phyloP scores from a whole-genome alignment of 1,284 basidiomycete species.

The Pascua sp. region DNA sequence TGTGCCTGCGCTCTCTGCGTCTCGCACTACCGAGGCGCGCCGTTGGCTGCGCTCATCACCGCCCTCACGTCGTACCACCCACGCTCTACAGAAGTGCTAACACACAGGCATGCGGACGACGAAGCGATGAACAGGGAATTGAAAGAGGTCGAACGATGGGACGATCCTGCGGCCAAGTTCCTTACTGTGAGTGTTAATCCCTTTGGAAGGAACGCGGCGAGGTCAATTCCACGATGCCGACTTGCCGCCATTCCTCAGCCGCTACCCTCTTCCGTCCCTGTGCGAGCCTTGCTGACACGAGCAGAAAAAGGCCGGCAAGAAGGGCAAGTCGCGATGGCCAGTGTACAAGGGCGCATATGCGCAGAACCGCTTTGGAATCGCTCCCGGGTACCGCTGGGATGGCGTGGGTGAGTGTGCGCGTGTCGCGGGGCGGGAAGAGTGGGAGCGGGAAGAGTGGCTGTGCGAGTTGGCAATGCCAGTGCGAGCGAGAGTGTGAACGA shows the following conservation, averaged over 20 bases:
- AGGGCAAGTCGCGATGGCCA: conserved; percentile 77
- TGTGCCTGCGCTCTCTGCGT: too few relatives aligned
- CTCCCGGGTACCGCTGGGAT: conserved; percentile 95
- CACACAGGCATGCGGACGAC: conserved; percentile 68
- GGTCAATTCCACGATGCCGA: neutral
- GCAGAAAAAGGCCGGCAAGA: conserved; percentile 61
- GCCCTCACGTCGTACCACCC: too few relatives aligned
- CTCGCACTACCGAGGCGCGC: too few relatives aligned
- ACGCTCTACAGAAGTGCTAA: conserved; percentile 6
- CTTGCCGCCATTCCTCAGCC: neutral
- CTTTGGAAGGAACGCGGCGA: neutral
- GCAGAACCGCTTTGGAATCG: conserved; percentile 92
- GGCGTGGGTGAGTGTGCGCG: conserved; percentile 70
- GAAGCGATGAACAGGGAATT: conserved; percentile 75
- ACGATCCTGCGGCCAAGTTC: conserved; percentile 92
- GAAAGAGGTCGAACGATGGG: conserved; percentile 77
- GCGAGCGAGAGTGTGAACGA: too few relatives aligned
- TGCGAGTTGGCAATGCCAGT: too few relatives aligned
- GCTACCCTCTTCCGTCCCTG: neutral
- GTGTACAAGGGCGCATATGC: conserved; percentile 85
- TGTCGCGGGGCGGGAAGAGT: neutral
- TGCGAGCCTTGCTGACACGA: conserved; percentile 11
- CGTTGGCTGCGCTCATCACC: too few relatives aligned
- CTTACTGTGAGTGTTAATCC: conserved; percentile 62
- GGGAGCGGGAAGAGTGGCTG: too few relatives aligned